phyloP scores from a whole-genome alignment of 306 rosid genomes.

The Dalbergia oliveri region DNA sequence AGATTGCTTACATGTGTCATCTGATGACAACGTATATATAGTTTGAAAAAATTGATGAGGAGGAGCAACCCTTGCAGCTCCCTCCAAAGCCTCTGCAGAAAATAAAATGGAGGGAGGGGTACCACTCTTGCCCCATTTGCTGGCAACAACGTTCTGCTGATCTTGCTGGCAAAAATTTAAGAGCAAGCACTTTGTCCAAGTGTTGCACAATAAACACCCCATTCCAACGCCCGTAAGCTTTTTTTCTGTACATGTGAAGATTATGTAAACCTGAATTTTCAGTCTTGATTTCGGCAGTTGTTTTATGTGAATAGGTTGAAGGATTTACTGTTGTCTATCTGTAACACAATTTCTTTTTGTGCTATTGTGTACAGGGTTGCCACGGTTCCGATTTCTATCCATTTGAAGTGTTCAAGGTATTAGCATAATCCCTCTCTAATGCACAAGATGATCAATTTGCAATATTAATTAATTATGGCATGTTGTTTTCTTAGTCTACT shows the following conservation, averaged over 20 bases:
- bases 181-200: conserved; percentile 76
- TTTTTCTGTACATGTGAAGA: background rate
- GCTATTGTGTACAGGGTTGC: conserved; percentile 71
- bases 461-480: conserved; percentile 6
- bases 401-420: conserved; percentile 82
- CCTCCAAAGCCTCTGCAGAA: conserved; percentile 92
- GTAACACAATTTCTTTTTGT: background rate
- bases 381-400: conserved; percentile 77
- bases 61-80: conserved; percentile 68
- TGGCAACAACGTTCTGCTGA: conserved; percentile 84
- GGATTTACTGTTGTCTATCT: background rate
- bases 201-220: conserved; percentile 85
- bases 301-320: conserved; percentile 9
- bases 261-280: background rate
- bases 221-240: conserved; percentile 76
- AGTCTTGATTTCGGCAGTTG: background rate
- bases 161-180: background rate
- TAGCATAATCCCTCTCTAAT: conserved; percentile 37
- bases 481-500: background rate
- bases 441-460: conserved; percentile 23
- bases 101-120: conserved; percentile 73
- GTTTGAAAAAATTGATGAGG: conserved; percentile 59
- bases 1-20: conserved; percentile 22
- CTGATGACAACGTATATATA: conserved; percentile 23
- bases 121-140: conserved; percentile 87